Percentiles rank a stretch among this genome's conserved stretches.
Conservation (phyloP, 805 yeast genomes). For the Schwanniomyces vanrijiae region DNA sequence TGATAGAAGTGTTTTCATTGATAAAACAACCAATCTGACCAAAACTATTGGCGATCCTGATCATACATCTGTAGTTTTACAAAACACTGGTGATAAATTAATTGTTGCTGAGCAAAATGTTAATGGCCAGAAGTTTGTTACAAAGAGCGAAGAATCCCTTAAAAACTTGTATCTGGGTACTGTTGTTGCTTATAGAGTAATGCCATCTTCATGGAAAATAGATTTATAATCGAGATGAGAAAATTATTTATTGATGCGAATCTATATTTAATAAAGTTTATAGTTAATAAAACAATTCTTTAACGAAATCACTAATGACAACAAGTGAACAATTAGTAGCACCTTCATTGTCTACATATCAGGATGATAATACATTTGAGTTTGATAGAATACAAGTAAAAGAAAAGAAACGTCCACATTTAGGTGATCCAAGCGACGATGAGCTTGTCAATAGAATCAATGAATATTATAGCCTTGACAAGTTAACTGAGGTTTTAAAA, state of each 20-base stretch:
- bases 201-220: constrained; percentile 41
- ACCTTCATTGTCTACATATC: constrained; percentile 73
- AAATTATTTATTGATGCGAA: not conserved
- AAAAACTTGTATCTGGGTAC: constrained; percentile 42
- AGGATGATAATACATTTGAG: constrained; percentile 57
- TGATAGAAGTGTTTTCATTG: constrained; percentile 38
- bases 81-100: constrained; percentile 27
- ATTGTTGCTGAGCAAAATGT: constrained; percentile 52
- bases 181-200: constrained; percentile 47
- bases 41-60: constrained; percentile 51
- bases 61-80: constrained; percentile 45
- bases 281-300: not conserved
- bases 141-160: constrained; percentile 37
- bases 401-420: constrained; percentile 22
- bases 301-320: constrained; percentile 5
- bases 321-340: constrained; percentile 36
- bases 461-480: constrained; percentile 56
- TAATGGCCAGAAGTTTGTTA: constrained; percentile 40
- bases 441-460: constrained; percentile 34
- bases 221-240: constrained; percentile 17
- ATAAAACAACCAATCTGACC: constrained; percentile 30
- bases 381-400: constrained; percentile 42
- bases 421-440: constrained; percentile 18
- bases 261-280: not conserved
- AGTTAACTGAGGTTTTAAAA: constrained; percentile 41